Evolutionary conservation across 441 rosid genomes (phyloP), one percentile per base, ranked within the genome.

Genomic region (Corymbia citriodora): DNA sequence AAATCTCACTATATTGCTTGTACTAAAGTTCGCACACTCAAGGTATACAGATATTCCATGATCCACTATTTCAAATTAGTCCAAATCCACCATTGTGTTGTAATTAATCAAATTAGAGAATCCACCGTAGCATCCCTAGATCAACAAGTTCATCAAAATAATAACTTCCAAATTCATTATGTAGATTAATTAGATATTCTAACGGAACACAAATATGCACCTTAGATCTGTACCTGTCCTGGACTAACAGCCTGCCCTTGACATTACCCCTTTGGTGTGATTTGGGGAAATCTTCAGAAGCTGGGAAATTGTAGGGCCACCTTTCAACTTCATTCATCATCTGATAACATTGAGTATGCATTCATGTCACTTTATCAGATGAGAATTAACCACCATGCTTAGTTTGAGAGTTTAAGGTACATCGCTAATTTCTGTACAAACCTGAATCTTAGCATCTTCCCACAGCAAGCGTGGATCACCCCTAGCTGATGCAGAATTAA

Each of bases 401-500:
- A 36, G 88, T 59, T 54, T 33, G 65, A 87, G 29, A 59, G n/a
- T n/a, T 33, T 57, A 87, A 52, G 61, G 88, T 54, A 21, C 31
- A 40, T 89, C 33, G 55, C 88, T 63, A 29, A 72, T 48, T 65
- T 68, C 89, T 68, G 19, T 57, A 52, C 52, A 70, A 92, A 96
- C 98, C 98, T 95, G 93, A 90, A 94, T 93, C 92, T 95, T 96
- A 31, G 98, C 97, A 88, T 95, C 98, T 88, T 96, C 96, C 98
- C 98, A 96, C 36, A 96, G 92, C 89, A 59, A 92, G 79, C 92
- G 91, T 31, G 95, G 92, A 85, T 95, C 94, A 70, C 93, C 88
- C 90, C 96, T 93, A 68, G 57, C 33, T 63, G 93, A 83, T 83
- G 95, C 87, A 57, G 97, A 95, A 91, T 96, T 96, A 33, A 96